A percentile compares a stretch with the other conserved stretches of the same genome.
Evolutionary conservation across 768 basidiomycete genomes (phyloP).

Genomic region (Candolleomyces aberdarensis): DNA sequence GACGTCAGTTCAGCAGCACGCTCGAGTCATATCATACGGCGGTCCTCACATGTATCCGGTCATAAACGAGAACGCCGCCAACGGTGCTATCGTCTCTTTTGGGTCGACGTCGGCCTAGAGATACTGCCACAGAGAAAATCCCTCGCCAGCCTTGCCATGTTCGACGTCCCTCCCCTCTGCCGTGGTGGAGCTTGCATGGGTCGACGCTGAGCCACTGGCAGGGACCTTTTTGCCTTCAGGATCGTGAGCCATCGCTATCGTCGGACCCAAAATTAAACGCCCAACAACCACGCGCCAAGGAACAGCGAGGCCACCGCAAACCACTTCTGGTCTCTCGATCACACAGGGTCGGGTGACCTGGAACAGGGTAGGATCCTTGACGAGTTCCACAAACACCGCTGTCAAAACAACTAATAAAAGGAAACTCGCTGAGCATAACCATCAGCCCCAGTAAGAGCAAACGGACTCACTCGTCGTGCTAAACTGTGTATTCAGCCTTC

Average conservation of each 20-base stretch:
- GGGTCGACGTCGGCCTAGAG: conserved; percentile 49
- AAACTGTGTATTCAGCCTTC: conserved; percentile 6
- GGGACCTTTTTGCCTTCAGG: not conserved
- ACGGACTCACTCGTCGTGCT: conserved; percentile 10
- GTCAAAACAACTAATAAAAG: conserved; percentile 47
- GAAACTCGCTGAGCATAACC: not conserved
- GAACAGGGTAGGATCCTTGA: conserved; percentile 79
- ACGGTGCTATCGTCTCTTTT: conserved; percentile 43
- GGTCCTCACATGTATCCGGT: conserved; percentile 66
- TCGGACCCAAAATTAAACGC: conserved; percentile 50
- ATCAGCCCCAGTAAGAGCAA: not conserved
- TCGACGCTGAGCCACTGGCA: not conserved
- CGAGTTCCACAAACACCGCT: conserved; percentile 72
- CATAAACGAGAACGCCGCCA: conserved; percentile 71
- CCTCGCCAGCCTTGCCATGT: not conserved
- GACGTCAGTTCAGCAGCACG: not conserved
- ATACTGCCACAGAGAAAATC: conserved; percentile 32
- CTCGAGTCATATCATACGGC: not conserved
- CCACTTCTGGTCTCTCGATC: conserved; percentile 67
- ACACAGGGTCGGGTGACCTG: conserved; percentile 44
- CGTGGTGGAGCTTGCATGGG: not conserved
- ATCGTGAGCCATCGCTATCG: not conserved
- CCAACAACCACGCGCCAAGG: conserved; percentile 59
- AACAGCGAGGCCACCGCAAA: conserved; percentile 66
- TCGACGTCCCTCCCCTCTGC: conserved; percentile 1